phyloP scores from a whole-genome alignment of 768 basidiomycete genomes.

The Exidia glandulosa region DNA sequence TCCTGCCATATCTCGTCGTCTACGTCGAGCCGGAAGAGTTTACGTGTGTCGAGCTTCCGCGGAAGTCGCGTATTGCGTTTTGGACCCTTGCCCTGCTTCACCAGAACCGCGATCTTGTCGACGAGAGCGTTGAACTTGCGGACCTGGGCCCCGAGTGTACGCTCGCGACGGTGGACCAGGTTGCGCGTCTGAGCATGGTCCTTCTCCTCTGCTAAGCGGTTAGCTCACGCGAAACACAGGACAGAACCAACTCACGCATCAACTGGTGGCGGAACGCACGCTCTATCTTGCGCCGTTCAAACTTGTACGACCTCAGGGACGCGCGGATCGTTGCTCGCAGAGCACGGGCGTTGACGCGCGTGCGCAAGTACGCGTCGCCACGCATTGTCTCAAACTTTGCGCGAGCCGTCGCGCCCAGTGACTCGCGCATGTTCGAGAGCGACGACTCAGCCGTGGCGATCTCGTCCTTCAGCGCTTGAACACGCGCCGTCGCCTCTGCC shows the following conservation, averaged over 20 bases:
- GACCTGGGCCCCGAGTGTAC: neutral
- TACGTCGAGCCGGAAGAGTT: neutral
- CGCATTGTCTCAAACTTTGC: neutral
- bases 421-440: neutral
- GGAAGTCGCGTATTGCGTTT: neutral
- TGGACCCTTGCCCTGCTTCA: neutral
- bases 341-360: neutral
- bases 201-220: neutral
- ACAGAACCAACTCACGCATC: neutral
- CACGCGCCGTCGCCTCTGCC: neutral
- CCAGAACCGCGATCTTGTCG: neutral
- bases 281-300: neutral
- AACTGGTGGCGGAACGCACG: neutral
- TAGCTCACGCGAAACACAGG: no score
- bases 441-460: neutral
- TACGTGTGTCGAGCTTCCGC: neutral
- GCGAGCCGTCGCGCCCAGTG: neutral
- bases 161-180: neutral
- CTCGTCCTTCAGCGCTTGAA: neutral
- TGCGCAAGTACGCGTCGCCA: neutral
- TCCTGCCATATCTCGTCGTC: conserved; percentile 1
- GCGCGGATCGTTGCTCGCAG: neutral
- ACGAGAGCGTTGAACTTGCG: neutral
- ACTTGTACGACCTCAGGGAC: neutral
- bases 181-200: neutral